Evolutionary conservation across 441 rosid species (phyloP).

Genomic region (Biscutella auriculata): DNA sequence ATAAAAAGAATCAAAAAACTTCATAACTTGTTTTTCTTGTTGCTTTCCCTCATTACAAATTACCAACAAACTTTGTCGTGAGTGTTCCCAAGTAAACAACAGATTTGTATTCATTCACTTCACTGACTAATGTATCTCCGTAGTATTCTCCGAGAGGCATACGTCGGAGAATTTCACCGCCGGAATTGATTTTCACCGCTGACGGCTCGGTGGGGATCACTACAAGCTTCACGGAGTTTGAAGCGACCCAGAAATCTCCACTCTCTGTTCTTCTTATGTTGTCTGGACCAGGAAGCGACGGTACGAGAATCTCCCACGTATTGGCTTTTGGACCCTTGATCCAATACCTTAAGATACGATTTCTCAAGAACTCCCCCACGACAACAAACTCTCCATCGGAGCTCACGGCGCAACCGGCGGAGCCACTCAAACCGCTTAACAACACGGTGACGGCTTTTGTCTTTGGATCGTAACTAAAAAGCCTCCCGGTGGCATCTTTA

Average conservation of each 20-base stretch:
- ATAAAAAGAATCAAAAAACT: not conserved
- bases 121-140: conserved; percentile 18
- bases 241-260: conserved; percentile 30
- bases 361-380: conserved; percentile 35
- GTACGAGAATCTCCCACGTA: conserved; percentile 26
- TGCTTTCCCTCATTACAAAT: not conserved
- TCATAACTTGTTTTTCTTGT: not conserved
- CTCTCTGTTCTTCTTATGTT: conserved; percentile 39
- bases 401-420: conserved; percentile 38
- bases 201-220: conserved; percentile 15
- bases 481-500: conserved; percentile 36
- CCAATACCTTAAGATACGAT: conserved; percentile 36
- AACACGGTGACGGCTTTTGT: conserved; percentile 20
- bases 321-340: conserved; percentile 29
- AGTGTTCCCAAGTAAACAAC: conserved; percentile 11
- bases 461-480: conserved; percentile 35
- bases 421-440: conserved; percentile 30
- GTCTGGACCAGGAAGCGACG: conserved; percentile 34
- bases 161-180: conserved; percentile 12
- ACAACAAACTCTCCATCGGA: conserved; percentile 26
- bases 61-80: conserved; percentile 3
- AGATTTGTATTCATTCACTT: conserved; percentile 11
- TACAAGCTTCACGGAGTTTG: conserved; percentile 18
- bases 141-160: conserved; percentile 17
- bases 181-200: conserved; percentile 16